Base-by-base conservation (phyloP, 805 yeast genomes). In the Ogataea haglerorum region DNA sequence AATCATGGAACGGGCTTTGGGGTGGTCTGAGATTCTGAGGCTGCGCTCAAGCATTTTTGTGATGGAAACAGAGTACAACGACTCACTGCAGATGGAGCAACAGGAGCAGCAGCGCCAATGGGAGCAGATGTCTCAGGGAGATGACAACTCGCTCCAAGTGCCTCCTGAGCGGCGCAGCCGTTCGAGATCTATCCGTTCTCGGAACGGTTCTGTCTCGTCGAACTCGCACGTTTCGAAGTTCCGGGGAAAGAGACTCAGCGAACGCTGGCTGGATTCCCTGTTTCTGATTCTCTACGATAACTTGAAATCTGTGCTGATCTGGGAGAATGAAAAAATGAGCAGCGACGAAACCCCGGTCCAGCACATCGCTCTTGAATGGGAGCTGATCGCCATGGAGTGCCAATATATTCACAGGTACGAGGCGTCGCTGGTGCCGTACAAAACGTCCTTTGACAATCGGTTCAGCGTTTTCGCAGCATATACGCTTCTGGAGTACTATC, bases 1-100 rank as follows among this genome's bases (percentile, higher is more conserved):
- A 4, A 68, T 78, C 7, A 73, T 93, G 48, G 78, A 81, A 3
- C 73, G 81, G 14, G 64, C 71, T 17, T 67, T 81, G 29, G 96
- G 96, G 4, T 91, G 99, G 99, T 87, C 86, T 51, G 76, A 73
- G 25, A 61, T 88, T 25, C 69, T 90, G 49, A 67, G 69, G 42
- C 55, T 81, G 27, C 76, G 96, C 43, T 78, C 89, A 1, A 65
- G 70, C 14, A 80, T 85, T 0, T 91, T 91, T 63, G 78, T 87
- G 8, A 91, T 91, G 89, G 86, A 80, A 53, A 78, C 75, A 29
- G 91, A 85, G 55, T 78, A 79, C 51, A 48, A 59, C 35, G 53
- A 53, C 31, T 40, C 48, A n/a, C 41, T 48, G 15, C 45, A 48
- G 22, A 44, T 41, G 15, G 51, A 52, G 35, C 37, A 47, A 17